Percentiles rank a stretch among this genome's conserved stretches.
Conservation (phyloP, 164 flowering plant genomes). For the Dillenia turbinata region DNA sequence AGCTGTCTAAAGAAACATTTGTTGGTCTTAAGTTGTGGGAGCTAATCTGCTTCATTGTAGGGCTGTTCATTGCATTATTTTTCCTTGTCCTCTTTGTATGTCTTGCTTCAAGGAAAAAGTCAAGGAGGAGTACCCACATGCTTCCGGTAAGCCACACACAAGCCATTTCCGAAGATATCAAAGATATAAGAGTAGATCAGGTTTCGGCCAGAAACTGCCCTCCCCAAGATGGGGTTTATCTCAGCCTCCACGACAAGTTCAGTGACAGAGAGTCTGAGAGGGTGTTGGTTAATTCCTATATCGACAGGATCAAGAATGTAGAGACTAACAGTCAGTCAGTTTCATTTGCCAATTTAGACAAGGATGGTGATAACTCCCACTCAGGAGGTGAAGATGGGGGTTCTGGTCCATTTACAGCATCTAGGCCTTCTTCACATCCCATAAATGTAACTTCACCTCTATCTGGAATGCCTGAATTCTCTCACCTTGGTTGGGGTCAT, state of each 20-base stretch:
- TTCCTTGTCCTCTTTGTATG: slow-evolving; percentile 48
- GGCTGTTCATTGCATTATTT: slow-evolving; percentile 41
- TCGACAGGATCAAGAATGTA: slow-evolving; percentile 31
- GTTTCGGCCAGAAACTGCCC: slow-evolving; percentile 29
- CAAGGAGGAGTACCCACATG: slow-evolving; percentile 33
- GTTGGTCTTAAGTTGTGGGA: slow-evolving; percentile 71
- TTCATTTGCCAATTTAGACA: slow-evolving; percentile 54
- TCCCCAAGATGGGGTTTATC: slow-evolving; percentile 31
- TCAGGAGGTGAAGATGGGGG: slow-evolving; percentile 47
- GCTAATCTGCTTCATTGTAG: slow-evolving; percentile 49
- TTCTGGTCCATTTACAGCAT: slow-evolving; percentile 20
- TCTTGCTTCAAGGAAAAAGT: slow-evolving; percentile 54
- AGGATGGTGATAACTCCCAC: slow-evolving; percentile 43
- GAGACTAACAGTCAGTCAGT: slow-evolving; percentile 56
- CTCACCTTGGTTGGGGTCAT: slow-evolving; percentile 95
- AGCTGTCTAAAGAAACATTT: slow-evolving; percentile 44
- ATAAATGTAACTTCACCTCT: slow-evolving; percentile 63
- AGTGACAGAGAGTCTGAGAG: slow-evolving; percentile 57
- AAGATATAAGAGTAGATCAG: slow-evolving; percentile 68
- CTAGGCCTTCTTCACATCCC: slow-evolving; percentile 43
- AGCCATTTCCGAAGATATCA: slow-evolving; percentile 58
- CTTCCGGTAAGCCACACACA: slow-evolving; percentile 49
- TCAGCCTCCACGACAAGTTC: slow-evolving; percentile 40
- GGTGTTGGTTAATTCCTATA: slow-evolving; percentile 34
- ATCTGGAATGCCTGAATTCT: slow-evolving; percentile 75